Base-by-base conservation (phyloP, 495 filamentous ascomycete species). In the Podospora pseudoanserina region DNA sequence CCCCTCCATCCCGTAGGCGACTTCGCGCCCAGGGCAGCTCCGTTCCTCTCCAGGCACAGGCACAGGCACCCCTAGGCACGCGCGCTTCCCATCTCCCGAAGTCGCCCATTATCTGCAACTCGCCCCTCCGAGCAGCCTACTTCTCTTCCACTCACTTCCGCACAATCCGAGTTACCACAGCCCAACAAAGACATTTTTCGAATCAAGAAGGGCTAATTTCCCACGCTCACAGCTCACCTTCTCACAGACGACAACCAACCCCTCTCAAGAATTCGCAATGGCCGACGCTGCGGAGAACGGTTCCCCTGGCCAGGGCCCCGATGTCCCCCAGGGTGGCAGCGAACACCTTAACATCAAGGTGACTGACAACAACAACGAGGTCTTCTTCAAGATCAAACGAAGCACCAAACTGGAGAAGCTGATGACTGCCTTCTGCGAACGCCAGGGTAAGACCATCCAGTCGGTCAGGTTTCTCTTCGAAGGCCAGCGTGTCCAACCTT, bases 301-400 rank as follows among this genome's bases (percentile, higher is more conserved):
- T 55, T 88, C 85, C 65, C 86, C 89, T 55, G 84, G 84, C 49
- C 86, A 86, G 65, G 86, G 80, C 55, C 73, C 69, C 65, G 75
- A 75, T 39, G 71, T 70, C 34, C 69, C 72, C 57, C 70, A 73
- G 13, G 73, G 69, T 57, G 80, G 85, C 27, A 80, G 78, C 49
- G 96, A 98, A 79, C 96, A 99, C 78, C 84, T 99, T 7, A 99
- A 99, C 79, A 98, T 99, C 85, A 99, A 99, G 77, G 96, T 99
- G n/a, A 98, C 96, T 0, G 96, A 99, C 72, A 97, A 97, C 82
- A 97, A 99, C 83, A 99, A 99, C 74, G 96, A 99, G 73, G 96
- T 99, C 71, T 99, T 99, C 80, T 99, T 99, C 85, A 99, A 99
- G 85, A 99, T 99, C 81, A 99, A 99, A 88, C 91, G 94, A 5